Evolutionary conservation across 495 filamentous ascomycete genomes (phyloP), one percentile per base, ranked within the genome.

Genomic region (Acidomyces sp.): DNA sequence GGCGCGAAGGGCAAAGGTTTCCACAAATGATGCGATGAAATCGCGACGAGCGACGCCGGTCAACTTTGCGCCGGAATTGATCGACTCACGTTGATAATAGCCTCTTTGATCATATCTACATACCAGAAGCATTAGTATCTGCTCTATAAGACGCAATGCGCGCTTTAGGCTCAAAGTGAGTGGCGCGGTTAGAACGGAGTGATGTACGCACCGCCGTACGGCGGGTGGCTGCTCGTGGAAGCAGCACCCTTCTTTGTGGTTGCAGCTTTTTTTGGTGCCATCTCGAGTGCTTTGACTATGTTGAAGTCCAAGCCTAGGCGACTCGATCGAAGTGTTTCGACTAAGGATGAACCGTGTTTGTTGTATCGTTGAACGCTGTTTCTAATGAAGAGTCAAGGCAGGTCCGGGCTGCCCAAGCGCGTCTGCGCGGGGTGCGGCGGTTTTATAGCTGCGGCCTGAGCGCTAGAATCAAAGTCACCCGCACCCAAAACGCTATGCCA

Each of bases 31-130:
- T 38, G 41, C 48, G 26, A 32, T 49, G 49, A 37, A 53, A 46
- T 43, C 48, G 47, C 36, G 52, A 57, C 54, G 58, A 59, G 55
- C 58, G 57, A 60, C 36, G 57, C 55, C 55, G 59, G 56, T 53
- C 42, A 45, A 38, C 38, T 36, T 50, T 61, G 59, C 58, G 59
- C 55, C 58, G 23, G 49, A 34, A 48, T 46, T 16, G 54, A 56
- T 53, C 51, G 54, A 71, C 65, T 58, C 68, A 79, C 75, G 62
- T 70, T 65, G 55, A 77, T 51, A 53, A 79, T 78, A 41, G 74
- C 75, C 52, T 78, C 74, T 28, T 71, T 77, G 56, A 79, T 75
- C 75, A 79, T 79, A 48, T 75, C 75, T 76, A 64, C 31, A 43
- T 35, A 24, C 6, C 15, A 19, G 17, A 39, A 24, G 56, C 71